Evolutionary conservation across 257 asterid genomes (phyloP), one percentile per base, ranked within the genome.

Genomic region (Nicotiana obtusifolia): DNA sequence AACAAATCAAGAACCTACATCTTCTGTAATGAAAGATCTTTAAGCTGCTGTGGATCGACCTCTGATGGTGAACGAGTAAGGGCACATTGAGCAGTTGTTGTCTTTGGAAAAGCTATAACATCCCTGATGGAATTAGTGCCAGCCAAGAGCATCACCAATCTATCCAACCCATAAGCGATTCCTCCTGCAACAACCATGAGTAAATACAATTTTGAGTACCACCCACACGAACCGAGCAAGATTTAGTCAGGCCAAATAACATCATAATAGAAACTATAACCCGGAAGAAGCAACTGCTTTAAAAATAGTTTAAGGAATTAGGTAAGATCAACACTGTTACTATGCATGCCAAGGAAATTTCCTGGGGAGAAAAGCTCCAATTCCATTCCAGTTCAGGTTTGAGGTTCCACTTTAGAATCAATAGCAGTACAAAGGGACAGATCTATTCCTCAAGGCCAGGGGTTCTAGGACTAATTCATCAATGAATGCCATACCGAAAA

Each of bases 71-170:
- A 75, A 52, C 80, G 97, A 81, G 99, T 93, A 20, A 96, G 94
- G 75, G 98, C 98, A 54, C 99, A 96, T 33, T 91, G 97, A 20
- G 97, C 98, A 19, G 98, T 87, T 0, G 97, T 90, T n/a, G 98
- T 96, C 90, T 96, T 94, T 1, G 98, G 99, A 82, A 96, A 96
- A 53, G 98, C 99, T 37, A 96, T 96, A 13, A 96, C 98, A 75
- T 96, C 99, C 87, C 97, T 89, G 24, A 96, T 96, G 52, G 99
- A 94, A 78, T 80, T 86, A 47, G 97, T 88, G 69, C 92, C 94
- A 1, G 98, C 90, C 88, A 96, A 86, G 26, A 96, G 91, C 99
- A 94, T 96, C 79, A 87, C 94, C 84, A 94, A 85, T 88, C 98
- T 87, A 86, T 96, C 98, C 84, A 96, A 76, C 76, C 98, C 99